phyloP scores from a whole-genome alignment of 2,329 filamentous ascomycete species.

The Leptographium flavum region DNA sequence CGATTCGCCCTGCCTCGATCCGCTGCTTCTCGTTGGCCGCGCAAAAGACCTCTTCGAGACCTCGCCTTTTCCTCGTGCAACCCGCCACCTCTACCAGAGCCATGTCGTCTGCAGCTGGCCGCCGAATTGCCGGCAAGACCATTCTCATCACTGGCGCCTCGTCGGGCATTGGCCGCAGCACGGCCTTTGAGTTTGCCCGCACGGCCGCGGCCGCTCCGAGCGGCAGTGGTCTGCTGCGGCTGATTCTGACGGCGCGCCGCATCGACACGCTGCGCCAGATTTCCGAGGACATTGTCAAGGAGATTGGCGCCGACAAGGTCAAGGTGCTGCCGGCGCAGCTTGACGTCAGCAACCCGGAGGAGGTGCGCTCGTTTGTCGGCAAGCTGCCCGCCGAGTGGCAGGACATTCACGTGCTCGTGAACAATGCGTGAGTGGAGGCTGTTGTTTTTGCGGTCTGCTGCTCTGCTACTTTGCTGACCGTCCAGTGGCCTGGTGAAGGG shows the following conservation, averaged over 20 bases:
- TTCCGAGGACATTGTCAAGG: slow-evolving; percentile 58
- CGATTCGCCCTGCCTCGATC: background rate
- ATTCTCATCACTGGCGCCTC: slow-evolving; percentile 84
- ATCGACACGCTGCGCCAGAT: slow-evolving; percentile 65
- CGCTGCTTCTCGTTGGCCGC: background rate
- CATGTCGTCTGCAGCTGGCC: slow-evolving; percentile 28
- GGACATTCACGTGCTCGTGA: slow-evolving; percentile 78
- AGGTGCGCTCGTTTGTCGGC: slow-evolving; percentile 58
- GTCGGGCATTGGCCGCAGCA: slow-evolving; percentile 74
- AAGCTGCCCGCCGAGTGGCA: slow-evolving; percentile 68
- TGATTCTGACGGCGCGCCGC: slow-evolving; percentile 81
- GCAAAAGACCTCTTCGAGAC: too few relatives aligned
- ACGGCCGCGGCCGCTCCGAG: slow-evolving; percentile 48
- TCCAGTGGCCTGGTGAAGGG: slow-evolving; percentile 74
- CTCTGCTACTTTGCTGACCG: background rate
- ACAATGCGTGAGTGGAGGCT: slow-evolving; percentile 64
- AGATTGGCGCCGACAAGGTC: slow-evolving; percentile 75
- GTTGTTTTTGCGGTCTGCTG: background rate
- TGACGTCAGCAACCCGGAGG: slow-evolving; percentile 69
- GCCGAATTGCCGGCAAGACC: slow-evolving; percentile 87
- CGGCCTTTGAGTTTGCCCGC: slow-evolving; percentile 84
- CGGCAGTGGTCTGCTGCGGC: slow-evolving; percentile 43
- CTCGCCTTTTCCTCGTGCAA: too few relatives aligned
- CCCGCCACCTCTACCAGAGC: background rate
- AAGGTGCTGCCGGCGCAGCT: slow-evolving; percentile 72